These are phyloP conservation scores for Fusarium tuaranense DNA, from an alignment of 2,329 filamentous ascomycete genomes.

Conservation along the genomic window DNA sequence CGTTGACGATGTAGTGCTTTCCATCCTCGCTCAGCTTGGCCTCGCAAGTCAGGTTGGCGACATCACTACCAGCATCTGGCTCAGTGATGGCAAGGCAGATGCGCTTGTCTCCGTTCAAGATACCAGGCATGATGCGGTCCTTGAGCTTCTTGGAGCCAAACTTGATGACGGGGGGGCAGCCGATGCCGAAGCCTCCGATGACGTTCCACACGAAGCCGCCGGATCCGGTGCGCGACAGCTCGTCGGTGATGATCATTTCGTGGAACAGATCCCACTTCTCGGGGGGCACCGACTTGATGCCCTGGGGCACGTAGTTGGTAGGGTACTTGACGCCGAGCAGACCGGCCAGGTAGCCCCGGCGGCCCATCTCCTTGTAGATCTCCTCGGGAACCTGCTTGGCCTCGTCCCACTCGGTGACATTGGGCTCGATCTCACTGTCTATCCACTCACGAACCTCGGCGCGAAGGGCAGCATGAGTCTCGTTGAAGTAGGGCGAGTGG, in stretches of 20 bases:
- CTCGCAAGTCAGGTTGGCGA: slow-evolving; percentile 95
- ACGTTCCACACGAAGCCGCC: slow-evolving; percentile 98
- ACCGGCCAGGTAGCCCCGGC: slow-evolving; percentile 92
- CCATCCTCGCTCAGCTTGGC: slow-evolving; percentile 95
- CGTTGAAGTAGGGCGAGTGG: slow-evolving; percentile 96
- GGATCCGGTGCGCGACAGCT: slow-evolving; percentile 87
- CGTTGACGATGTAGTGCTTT: slow-evolving; percentile 99
- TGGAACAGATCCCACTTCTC: slow-evolving; percentile 99
- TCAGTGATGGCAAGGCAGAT: slow-evolving; percentile 98
- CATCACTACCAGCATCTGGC: slow-evolving; percentile 93
- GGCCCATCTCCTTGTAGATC: slow-evolving; percentile 96
- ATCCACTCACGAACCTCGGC: slow-evolving; percentile 94
- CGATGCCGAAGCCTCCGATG: slow-evolving; percentile 96
- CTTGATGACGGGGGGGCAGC: slow-evolving; percentile 90
- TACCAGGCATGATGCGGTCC: slow-evolving; percentile 88
- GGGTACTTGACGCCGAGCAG: slow-evolving; percentile 88
- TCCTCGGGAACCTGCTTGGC: slow-evolving; percentile 87
- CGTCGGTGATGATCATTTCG: slow-evolving; percentile 94
- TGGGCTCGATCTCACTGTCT: slow-evolving; percentile 87
- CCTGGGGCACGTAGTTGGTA: slow-evolving; percentile 75
- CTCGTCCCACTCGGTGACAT: slow-evolving; percentile 97
- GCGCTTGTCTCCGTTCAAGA: slow-evolving; percentile 92
- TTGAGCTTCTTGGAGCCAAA: slow-evolving; percentile 88
- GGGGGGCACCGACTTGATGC: slow-evolving; percentile 80
- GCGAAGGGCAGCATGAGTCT: slow-evolving; percentile 90